Evolutionary conservation across 345 rosid species (phyloP), one percentile per base, ranked within the genome.

Genomic region (Pistacia atlantica): DNA sequence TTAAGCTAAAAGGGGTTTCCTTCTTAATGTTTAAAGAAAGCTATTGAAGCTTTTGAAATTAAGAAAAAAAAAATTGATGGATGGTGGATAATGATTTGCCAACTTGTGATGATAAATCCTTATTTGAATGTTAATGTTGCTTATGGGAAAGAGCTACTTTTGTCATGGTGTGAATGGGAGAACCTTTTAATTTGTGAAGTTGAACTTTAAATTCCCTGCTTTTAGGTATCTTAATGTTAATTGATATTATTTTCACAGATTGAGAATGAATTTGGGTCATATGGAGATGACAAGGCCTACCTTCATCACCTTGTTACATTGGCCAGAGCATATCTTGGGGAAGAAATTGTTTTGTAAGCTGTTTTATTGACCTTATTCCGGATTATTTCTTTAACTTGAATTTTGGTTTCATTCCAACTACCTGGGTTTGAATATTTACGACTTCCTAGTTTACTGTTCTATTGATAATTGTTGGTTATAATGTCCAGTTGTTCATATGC

Each of bases 211-310:
- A 78, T 73, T 74, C 57, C 48, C 56, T 51, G 51, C 71, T 62
- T 74, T 71, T 20, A 58, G 59, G 16, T 69, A 49, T 56, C 3
- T 5, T 42, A 5, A 48, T 55, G 38, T 54, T 54, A 56, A n/a
- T 48, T 45, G 71, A 45, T 22, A 38, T 71, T 48, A 38, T 80
- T 65, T 80, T 78, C 65, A 69, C 91, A 95, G 99, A 88, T 93
- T 73, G 98, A 95, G 89, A 93, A 95, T 87, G 99, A 95, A 84
- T 95, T 83, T 84, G 99, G 99, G 61, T 95, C 99, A 49, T 95
- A 84, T 87, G 99, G 98, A 66, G 87, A 90, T 67, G 99, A 95
- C 79, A 88, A 93, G 89, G 83, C 81, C 65, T 95, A 95, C 85
- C 95, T 95, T 79, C 86, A 72, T 62, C 88, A 88, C 80, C 85